Conservation (phyloP, 345 rosid genomes). For the Dovyalis caffra region DNA sequence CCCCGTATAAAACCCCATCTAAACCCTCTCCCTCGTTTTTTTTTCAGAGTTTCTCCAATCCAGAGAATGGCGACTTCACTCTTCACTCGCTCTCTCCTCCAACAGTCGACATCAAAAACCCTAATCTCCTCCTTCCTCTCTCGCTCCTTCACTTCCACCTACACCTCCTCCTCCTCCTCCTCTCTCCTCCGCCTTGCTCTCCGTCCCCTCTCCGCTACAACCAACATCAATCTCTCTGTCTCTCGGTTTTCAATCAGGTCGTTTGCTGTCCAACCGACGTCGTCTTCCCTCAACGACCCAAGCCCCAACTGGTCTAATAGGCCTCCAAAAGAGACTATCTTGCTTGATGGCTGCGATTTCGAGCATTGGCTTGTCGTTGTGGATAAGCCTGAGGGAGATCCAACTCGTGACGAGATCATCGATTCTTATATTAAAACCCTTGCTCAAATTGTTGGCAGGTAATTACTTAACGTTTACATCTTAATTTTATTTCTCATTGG, state of each 20-base stretch:
- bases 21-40: too few species aligned
- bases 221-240: slow-evolving; percentile 12
- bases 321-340: slow-evolving; percentile 86
- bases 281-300: slow-evolving; percentile 69
- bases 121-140: slow-evolving; percentile 8
- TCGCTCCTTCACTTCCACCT: slow-evolving; percentile 13
- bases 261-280: slow-evolving; percentile 47
- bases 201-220: slow-evolving; percentile 10
- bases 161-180: neutral
- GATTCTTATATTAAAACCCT: slow-evolving; percentile 72
- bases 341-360: slow-evolving; percentile 92
- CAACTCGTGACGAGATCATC: slow-evolving; percentile 84
- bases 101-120: neutral
- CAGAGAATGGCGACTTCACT: slow-evolving; percentile 1
- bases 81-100: neutral
- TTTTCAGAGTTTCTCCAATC: neutral
- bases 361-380: slow-evolving; percentile 92
- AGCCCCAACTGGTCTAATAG: slow-evolving; percentile 89
- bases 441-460: slow-evolving; percentile 76
- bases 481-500: neutral
- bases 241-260: slow-evolving; percentile 12
- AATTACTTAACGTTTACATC: neutral
- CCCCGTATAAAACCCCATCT: neutral
- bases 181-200: slow-evolving; percentile 19
- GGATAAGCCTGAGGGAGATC: slow-evolving; percentile 63